phyloP scores from a whole-genome alignment of 495 filamentous ascomycete genomes.

The Aspergillus funiculosus region DNA sequence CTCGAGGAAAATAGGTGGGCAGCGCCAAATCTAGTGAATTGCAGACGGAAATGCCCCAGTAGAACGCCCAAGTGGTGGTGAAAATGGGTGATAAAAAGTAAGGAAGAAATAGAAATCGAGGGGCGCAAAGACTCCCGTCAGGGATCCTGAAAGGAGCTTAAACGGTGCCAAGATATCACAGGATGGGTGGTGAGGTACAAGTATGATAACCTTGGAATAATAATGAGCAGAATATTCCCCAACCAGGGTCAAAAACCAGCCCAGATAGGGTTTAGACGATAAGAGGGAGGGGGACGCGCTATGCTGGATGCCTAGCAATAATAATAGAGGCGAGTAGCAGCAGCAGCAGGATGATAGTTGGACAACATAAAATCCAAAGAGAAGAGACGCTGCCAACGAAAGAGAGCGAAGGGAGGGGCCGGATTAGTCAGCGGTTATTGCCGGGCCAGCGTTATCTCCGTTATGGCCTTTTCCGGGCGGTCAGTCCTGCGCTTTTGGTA shows the following conservation, averaged over 20 bases:
- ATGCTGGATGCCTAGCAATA: background rate
- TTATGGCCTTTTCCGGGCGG: slow-evolving; percentile 12
- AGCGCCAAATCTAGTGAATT: too few species aligned
- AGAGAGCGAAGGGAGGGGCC: too few species aligned
- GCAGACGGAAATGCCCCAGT: too few species aligned
- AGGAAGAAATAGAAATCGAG: background rate
- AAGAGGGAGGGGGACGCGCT: too few species aligned
- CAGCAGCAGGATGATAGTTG: too few species aligned
- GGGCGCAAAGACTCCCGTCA: background rate
- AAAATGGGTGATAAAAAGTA: background rate
- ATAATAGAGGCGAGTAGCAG: too few species aligned
- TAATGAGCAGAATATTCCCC: background rate
- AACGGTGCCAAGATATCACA: slow-evolving; percentile 5
- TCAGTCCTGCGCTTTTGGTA: background rate
- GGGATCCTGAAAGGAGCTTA: background rate
- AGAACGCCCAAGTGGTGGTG: background rate
- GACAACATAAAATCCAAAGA: slow-evolving; percentile 1
- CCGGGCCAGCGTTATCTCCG: slow-evolving; percentile 13
- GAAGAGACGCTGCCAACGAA: too few species aligned
- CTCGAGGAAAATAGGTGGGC: background rate
- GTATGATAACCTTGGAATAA: too few species aligned
- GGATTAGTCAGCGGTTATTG: background rate
- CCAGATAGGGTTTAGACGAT: too few species aligned
- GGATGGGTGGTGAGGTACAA: too few species aligned
- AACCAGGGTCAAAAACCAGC: background rate